phyloP scores from a whole-genome alignment of 2,329 filamentous ascomycete genomes.

The Trichoderma simmonsii region DNA sequence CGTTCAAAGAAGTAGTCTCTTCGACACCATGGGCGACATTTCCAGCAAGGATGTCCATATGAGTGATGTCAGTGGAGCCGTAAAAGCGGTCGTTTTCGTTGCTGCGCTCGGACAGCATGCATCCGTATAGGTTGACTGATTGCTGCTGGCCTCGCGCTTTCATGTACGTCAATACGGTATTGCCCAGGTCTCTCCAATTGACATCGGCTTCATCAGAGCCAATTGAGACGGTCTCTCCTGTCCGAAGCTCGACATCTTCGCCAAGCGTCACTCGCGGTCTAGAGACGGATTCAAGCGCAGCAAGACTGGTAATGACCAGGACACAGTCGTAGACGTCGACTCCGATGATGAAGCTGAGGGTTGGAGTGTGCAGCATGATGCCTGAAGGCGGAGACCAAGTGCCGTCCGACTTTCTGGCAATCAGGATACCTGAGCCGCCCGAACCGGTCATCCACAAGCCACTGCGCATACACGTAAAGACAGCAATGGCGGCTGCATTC shows the following conservation, averaged over 20 bases:
- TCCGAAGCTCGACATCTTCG: conserved; percentile 71
- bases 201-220: conserved; percentile 52
- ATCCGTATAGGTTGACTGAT: conserved; percentile 53
- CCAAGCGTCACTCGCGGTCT: conserved; percentile 76
- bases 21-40: conserved; percentile 53
- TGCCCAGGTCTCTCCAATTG: conserved; percentile 50
- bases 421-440: conserved; percentile 82
- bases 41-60: conserved; percentile 56
- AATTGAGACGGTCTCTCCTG: conserved; percentile 66
- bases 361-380: conserved; percentile 85
- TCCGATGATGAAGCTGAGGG: conserved; percentile 83
- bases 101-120: conserved; percentile 52
- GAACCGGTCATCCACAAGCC: conserved; percentile 90
- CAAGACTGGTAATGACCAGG: conserved; percentile 82
- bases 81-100: conserved; percentile 63
- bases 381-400: conserved; percentile 90
- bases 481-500: conserved; percentile 84
- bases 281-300: conserved; percentile 81
- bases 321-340: conserved; percentile 97
- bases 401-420: conserved; percentile 80
- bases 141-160: conserved; percentile 57
- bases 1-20: conserved; percentile 61
- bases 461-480: conserved; percentile 94
- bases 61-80: conserved; percentile 42
- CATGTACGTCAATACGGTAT: conserved; percentile 57